Conservation (phyloP, 2,329 filamentous ascomycete genomes). For the Leptosphaerulina australis region DNA sequence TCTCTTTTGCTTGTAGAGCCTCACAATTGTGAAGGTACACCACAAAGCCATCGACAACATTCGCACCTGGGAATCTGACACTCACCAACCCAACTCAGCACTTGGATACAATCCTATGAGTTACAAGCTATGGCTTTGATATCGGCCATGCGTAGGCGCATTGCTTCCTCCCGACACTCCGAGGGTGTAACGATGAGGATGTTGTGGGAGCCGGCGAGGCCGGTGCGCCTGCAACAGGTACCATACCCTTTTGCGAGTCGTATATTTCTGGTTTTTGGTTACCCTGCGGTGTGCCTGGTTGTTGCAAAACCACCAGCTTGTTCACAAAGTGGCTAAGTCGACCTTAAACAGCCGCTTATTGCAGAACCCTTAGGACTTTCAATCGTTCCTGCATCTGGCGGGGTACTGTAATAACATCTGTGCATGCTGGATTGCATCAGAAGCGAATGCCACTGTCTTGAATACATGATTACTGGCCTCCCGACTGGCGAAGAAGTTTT, state of each 20-base stretch:
- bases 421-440: too few relatives aligned
- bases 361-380: too few relatives aligned
- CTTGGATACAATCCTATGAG: too few relatives aligned
- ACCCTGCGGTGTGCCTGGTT: slow-evolving; percentile 25
- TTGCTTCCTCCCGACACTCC: slow-evolving; percentile 30
- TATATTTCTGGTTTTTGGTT: slow-evolving; percentile 44
- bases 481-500: too few relatives aligned
- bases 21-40: background rate
- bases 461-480: too few relatives aligned
- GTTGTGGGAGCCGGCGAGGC: slow-evolving; percentile 31
- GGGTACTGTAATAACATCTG: too few relatives aligned
- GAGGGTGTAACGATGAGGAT: slow-evolving; percentile 26
- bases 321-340: too few relatives aligned
- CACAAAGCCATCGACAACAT: background rate
- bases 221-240: slow-evolving; percentile 36
- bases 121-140: too few relatives aligned
- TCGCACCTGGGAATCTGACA: background rate
- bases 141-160: too few relatives aligned
- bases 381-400: too few relatives aligned
- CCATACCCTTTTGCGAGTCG: slow-evolving; percentile 49
- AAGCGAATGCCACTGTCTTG: too few relatives aligned
- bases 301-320: slow-evolving; percentile 24
- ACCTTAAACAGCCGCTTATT: too few relatives aligned
- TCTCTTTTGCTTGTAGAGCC: background rate
- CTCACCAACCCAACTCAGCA: background rate